Evolutionary conservation across 495 filamentous ascomycete species (phyloP).

Genomic region (Penicillium egyptiacum): DNA sequence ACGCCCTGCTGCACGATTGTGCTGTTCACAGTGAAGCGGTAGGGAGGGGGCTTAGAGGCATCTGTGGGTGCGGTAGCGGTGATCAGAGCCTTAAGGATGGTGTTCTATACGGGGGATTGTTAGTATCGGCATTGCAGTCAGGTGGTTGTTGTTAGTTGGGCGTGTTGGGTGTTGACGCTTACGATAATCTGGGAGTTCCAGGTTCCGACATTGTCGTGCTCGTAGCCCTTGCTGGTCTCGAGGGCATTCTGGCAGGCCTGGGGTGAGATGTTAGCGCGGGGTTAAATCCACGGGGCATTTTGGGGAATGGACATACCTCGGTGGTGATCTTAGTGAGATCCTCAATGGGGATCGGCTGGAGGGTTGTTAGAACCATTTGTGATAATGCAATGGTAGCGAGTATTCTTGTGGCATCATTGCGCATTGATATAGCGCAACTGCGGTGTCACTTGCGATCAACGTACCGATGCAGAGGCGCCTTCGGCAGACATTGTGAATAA

Average conservation of each 20-base stretch:
- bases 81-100: slow-evolving; percentile 81
- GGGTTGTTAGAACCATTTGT: slow-evolving; percentile 15
- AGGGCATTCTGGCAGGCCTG: slow-evolving; percentile 84
- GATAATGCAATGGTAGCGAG: background rate
- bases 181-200: slow-evolving; percentile 96
- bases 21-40: slow-evolving; percentile 94
- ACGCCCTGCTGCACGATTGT: slow-evolving; percentile 89
- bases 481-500: slow-evolving; percentile 41
- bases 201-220: slow-evolving; percentile 71
- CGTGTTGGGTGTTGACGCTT: slow-evolving; percentile 30
- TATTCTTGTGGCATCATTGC: background rate
- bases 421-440: background rate
- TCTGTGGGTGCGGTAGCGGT: slow-evolving; percentile 67
- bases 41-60: slow-evolving; percentile 50
- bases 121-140: slow-evolving; percentile 4
- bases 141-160: background rate
- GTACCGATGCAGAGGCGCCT: slow-evolving; percentile 33
- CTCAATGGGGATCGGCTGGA: slow-evolving; percentile 71
- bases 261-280: slow-evolving; percentile 3
- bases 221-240: slow-evolving; percentile 68
- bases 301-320: slow-evolving; percentile 59
- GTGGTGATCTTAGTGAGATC: slow-evolving; percentile 80
- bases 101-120: slow-evolving; percentile 57
- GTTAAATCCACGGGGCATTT: slow-evolving; percentile 1
- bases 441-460: slow-evolving; percentile 16